phyloP scores from a whole-genome alignment of 257 asterid genomes.

The Prunella vulgaris region DNA sequence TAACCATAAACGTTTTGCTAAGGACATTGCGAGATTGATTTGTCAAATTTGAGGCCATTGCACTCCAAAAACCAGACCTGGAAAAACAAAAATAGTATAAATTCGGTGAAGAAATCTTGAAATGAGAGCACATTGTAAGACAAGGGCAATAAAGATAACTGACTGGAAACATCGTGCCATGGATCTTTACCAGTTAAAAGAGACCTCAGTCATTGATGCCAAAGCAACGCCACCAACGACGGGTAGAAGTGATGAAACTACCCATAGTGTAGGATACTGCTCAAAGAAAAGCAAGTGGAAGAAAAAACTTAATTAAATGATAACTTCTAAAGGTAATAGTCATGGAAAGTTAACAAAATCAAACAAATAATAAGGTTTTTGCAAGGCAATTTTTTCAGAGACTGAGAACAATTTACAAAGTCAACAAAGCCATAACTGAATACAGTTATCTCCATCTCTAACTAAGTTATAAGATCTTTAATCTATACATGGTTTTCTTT shows the following conservation, averaged over 20 bases:
- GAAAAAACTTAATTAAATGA: neutral
- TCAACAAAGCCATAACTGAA: slow-evolving; percentile 6
- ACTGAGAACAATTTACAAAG: neutral
- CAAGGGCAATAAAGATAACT: slow-evolving; percentile 8
- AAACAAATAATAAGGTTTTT: neutral
- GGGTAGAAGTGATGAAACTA: slow-evolving; percentile 82
- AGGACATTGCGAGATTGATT: slow-evolving; percentile 95
- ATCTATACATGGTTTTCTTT: neutral
- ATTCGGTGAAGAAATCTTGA: slow-evolving; percentile 11
- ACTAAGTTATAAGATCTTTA: neutral
- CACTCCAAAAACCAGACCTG: slow-evolving; percentile 98
- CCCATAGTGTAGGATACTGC: slow-evolving; percentile 80
- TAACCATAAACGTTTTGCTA: slow-evolving; percentile 91
- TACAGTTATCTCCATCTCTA: neutral
- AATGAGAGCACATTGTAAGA: slow-evolving; percentile 3
- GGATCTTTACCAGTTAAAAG: slow-evolving; percentile 71
- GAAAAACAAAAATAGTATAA: slow-evolving; percentile 17
- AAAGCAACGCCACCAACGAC: slow-evolving; percentile 91
- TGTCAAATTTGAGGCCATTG: slow-evolving; percentile 96
- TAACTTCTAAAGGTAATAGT: neutral
- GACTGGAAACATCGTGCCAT: slow-evolving; percentile 4
- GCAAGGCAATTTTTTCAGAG: neutral
- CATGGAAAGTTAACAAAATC: neutral
- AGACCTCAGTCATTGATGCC: slow-evolving; percentile 88
- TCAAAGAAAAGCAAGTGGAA: slow-evolving; percentile 3